Conservation (phyloP, 179 eudicot genomes). For the Nepenthes alata region DNA sequence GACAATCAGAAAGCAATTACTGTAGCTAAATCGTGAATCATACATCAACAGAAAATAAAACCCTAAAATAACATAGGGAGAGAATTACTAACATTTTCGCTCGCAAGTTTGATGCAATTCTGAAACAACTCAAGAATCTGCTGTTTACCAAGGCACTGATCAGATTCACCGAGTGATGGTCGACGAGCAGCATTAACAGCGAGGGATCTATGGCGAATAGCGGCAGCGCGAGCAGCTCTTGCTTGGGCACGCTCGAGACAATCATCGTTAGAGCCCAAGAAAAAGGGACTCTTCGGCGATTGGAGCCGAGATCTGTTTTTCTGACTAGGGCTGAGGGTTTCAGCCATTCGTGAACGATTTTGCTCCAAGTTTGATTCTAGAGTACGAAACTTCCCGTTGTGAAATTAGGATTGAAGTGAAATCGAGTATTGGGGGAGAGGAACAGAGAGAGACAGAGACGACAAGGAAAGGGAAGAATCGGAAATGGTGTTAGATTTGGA, state of each 20-base stretch:
- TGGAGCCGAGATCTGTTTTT: conserved; percentile 32
- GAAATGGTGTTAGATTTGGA: too few species aligned
- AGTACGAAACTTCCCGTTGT: too few species aligned
- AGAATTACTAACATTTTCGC: conserved; percentile 47
- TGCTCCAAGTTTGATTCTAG: too few species aligned
- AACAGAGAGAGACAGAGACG: too few species aligned
- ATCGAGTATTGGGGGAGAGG: too few species aligned
- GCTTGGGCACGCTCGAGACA: conserved; percentile 84
- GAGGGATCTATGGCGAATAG: conserved; percentile 39
- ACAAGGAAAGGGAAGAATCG: too few species aligned
- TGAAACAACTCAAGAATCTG: conserved; percentile 64
- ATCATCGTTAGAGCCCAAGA: conserved; percentile 69
- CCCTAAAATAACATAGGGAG: not conserved
- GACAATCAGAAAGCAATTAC: not conserved
- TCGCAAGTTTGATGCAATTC: conserved; percentile 82
- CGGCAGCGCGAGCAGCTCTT: conserved; percentile 79
- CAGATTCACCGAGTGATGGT: conserved; percentile 10
- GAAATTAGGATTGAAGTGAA: too few species aligned
- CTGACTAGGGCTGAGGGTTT: conserved; percentile 41
- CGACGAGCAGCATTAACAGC: conserved; percentile 18
- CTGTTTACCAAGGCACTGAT: conserved; percentile 35
- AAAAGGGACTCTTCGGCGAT: conserved; percentile 56
- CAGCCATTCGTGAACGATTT: conserved; percentile 36
- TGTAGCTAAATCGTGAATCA: not conserved
- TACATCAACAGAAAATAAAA: not conserved